Percentiles rank a stretch among this genome's conserved stretches.
phyloP scores from a whole-genome alignment of 2,329 filamentous ascomycete genomes.

The Cercospora nicotianae region DNA sequence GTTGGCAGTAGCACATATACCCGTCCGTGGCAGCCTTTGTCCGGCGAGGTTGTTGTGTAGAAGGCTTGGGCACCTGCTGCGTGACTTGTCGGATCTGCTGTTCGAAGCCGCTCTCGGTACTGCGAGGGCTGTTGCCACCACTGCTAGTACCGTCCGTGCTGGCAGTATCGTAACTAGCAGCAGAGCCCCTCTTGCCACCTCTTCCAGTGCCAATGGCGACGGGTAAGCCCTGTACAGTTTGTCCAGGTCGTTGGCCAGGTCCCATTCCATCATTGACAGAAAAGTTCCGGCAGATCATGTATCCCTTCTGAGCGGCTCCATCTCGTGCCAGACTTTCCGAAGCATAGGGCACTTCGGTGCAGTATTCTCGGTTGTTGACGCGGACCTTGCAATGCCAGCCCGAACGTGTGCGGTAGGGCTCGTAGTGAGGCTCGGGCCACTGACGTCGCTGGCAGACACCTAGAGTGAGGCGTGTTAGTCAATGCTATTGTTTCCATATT shows the following conservation, averaged over 20 bases:
- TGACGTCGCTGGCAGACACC: slow-evolving; percentile 92
- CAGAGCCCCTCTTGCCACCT: slow-evolving; percentile 46
- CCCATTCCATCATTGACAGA: slow-evolving; percentile 94
- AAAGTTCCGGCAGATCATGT: slow-evolving; percentile 97
- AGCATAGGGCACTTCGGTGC: slow-evolving; percentile 82
- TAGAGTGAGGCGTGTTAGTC: slow-evolving; percentile 42
- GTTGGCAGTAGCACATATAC: slow-evolving; percentile 37
- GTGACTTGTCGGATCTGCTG: slow-evolving; percentile 30
- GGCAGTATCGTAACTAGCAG: slow-evolving; percentile 48
- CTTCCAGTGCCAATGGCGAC: slow-evolving; percentile 64
- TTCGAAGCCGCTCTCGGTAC: slow-evolving; percentile 49
- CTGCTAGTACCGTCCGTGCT: slow-evolving; percentile 48
- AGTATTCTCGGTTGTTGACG: slow-evolving; percentile 95
- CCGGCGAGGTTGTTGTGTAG: not conserved
- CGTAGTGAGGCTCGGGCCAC: slow-evolving; percentile 89
- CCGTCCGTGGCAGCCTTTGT: slow-evolving; percentile 19
- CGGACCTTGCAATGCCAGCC: slow-evolving; percentile 89
- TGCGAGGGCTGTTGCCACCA: slow-evolving; percentile 57
- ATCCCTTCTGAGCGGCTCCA: slow-evolving; percentile 91
- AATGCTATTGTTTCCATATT: slow-evolving; percentile 13
- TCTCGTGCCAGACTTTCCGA: slow-evolving; percentile 82
- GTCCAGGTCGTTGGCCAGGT: slow-evolving; percentile 56
- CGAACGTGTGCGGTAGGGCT: slow-evolving; percentile 69
- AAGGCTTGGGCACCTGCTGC: slow-evolving; percentile 25
- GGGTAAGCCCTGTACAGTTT: slow-evolving; percentile 62